phyloP scores from a whole-genome alignment of 108 stramenopile species.

The Cyclotella kingstonii region DNA sequence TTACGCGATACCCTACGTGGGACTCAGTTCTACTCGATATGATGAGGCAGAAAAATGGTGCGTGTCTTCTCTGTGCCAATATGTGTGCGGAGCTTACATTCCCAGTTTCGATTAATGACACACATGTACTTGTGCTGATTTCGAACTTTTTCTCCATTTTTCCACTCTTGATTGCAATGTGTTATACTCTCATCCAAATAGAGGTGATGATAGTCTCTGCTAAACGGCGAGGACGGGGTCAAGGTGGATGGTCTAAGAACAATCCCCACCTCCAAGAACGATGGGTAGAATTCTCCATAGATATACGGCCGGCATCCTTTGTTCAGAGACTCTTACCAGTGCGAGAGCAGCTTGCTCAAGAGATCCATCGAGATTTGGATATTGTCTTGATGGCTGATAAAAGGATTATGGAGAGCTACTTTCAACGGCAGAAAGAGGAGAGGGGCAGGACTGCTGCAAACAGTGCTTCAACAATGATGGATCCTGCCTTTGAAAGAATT shows the following conservation, averaged over 20 bases:
- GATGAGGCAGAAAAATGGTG: slow-evolving; percentile 50
- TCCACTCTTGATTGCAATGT: background rate
- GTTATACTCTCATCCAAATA: background rate
- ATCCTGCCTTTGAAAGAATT: slow-evolving; percentile 49
- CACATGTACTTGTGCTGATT: no score
- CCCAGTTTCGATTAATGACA: background rate
- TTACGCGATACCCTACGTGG: slow-evolving; percentile 61
- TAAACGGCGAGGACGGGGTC: slow-evolving; percentile 42
- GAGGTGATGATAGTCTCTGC: slow-evolving; percentile 52
- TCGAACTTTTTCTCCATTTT: background rate
- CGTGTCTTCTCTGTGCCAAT: background rate
- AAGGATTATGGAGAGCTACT: slow-evolving; percentile 63
- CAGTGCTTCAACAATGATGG: background rate
- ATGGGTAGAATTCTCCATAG: slow-evolving; percentile 67
- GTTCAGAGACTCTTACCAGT: slow-evolving; percentile 69
- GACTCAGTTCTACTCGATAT: slow-evolving; percentile 63
- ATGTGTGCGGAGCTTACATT: background rate
- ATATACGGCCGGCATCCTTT: slow-evolving; percentile 67
- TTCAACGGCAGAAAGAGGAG: slow-evolving; percentile 16
- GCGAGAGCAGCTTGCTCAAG: slow-evolving; percentile 68
- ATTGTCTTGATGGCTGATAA: slow-evolving; percentile 46
- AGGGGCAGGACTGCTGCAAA: background rate
- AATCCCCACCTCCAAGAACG: slow-evolving; percentile 67
- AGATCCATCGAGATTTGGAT: slow-evolving; percentile 73
- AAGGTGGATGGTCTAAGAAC: slow-evolving; percentile 57